Percentiles rank a stretch among this genome's conserved stretches.
Evolutionary conservation across 1,284 basidiomycete genomes (phyloP).

Genomic region (Heterobasidion occidentale): DNA sequence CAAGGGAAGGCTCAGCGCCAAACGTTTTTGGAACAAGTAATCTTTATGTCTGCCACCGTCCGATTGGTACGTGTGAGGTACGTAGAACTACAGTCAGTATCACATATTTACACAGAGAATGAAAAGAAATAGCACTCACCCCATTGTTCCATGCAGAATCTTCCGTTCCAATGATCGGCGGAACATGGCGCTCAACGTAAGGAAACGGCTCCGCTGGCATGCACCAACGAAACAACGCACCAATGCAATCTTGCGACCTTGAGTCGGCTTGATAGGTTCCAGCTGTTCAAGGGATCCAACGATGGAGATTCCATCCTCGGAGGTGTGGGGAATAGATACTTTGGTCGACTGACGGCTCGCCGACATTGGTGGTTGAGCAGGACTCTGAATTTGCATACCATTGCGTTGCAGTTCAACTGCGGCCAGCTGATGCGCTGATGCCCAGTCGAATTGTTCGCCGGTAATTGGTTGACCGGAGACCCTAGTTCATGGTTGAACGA

Average conservation of each 20-base stretch:
- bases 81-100: not conserved
- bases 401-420: not conserved
- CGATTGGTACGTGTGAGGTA: not conserved
- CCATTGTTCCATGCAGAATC: constrained; percentile 74
- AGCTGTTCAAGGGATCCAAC: constrained; percentile 61
- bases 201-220: too few species aligned
- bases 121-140: constrained; percentile 33
- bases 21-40: constrained; percentile 73
- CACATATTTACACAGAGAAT: not conserved
- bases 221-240: constrained; percentile 30
- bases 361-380: not conserved
- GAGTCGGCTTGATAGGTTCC: constrained; percentile 36
- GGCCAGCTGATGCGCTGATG: not conserved
- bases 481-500: not conserved
- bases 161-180: constrained; percentile 17
- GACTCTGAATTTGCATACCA: not conserved
- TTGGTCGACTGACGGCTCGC: constrained; percentile 27
- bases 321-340: constrained; percentile 48
- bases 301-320: constrained; percentile 38
- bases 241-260: constrained; percentile 58
- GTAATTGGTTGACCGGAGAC: not conserved
- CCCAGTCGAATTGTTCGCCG: not conserved
- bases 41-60: constrained; percentile 60
- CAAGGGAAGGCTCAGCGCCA: constrained; percentile 57
- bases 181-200: constrained; percentile 1